phyloP scores from a whole-genome alignment of 75 land plant species.

The Sequoia sempervirens region DNA sequence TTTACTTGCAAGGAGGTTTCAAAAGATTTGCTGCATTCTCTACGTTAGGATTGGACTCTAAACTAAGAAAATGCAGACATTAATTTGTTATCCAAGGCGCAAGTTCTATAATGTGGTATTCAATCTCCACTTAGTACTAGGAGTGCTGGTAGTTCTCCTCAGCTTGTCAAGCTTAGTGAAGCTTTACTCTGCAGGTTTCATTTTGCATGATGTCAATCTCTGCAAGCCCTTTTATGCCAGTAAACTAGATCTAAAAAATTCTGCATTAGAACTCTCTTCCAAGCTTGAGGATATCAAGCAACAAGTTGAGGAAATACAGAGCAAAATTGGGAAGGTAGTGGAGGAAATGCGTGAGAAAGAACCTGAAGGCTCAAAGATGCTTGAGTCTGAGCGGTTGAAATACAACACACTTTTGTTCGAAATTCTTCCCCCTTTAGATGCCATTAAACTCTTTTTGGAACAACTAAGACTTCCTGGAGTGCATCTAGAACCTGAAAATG shows the following conservation, averaged over 20 bases:
- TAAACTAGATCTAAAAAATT: not conserved
- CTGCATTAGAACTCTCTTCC: not conserved
- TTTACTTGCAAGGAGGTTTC: not conserved
- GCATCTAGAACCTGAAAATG: not conserved
- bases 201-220: slow-evolving; percentile 7
- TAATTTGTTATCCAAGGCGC: slow-evolving; percentile 1
- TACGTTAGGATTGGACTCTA: not conserved
- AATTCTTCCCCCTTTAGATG: slow-evolving; percentile 20
- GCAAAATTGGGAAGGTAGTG: slow-evolving; percentile 21
- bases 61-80: slow-evolving; percentile 2
- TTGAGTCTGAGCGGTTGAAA: not conserved
- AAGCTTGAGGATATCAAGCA: slow-evolving; percentile 7
- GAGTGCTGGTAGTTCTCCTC: slow-evolving; percentile 21
- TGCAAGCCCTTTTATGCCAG: slow-evolving; percentile 1
- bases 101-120: not conserved
- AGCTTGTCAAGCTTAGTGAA: slow-evolving; percentile 23
- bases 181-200: slow-evolving; percentile 19
- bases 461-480: slow-evolving; percentile 8
- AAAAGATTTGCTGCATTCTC: not conserved
- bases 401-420: slow-evolving; percentile 24
- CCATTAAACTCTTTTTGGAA: slow-evolving; percentile 10
- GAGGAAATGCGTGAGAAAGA: slow-evolving; percentile 17
- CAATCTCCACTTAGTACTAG: slow-evolving; percentile 14
- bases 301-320: slow-evolving; percentile 3
- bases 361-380: slow-evolving; percentile 1